These are phyloP conservation scores for Botrytis fabae DNA, from an alignment of 2,329 filamentous ascomycete species.

Conservation along the genomic window DNA sequence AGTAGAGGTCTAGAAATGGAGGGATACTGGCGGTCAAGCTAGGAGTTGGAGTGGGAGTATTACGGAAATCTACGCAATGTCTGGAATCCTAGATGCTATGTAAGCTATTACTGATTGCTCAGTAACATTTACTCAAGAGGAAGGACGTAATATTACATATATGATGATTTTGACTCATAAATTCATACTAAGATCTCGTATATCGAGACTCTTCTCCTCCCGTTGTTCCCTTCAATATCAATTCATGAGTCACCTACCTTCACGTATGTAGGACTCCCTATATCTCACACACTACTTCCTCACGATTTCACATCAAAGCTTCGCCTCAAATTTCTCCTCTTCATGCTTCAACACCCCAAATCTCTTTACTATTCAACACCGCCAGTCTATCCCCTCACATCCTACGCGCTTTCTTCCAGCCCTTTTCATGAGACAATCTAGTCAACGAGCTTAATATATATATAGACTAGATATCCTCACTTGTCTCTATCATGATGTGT, in stretches of 20 bases:
- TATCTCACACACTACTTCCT: background rate
- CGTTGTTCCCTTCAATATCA: background rate
- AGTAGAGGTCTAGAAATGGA: background rate
- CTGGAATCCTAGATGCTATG: fast-evolving
- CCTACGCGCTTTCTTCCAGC: background rate
- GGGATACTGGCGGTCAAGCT: background rate
- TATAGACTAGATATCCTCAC: background rate
- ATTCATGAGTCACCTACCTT: background rate
- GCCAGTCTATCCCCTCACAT: too few relatives aligned
- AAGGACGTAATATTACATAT: background rate
- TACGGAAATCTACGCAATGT: background rate
- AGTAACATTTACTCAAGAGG: background rate
- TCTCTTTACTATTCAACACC: too few relatives aligned
- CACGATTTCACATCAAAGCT: background rate
- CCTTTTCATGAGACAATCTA: background rate
- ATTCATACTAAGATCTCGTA: background rate
- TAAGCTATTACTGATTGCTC: background rate
- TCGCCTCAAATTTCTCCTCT: too few relatives aligned
- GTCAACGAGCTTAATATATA: fast-evolving
- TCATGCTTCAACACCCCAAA: background rate
- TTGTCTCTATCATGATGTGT: too few relatives aligned
- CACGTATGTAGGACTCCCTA: too few relatives aligned
- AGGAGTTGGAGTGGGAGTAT: background rate
- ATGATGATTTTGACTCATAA: background rate
- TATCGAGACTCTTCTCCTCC: background rate